Percentiles rank a stretch among this genome's conserved stretches.
Evolutionary conservation across 768 basidiomycete species (phyloP).

Genomic region (Lentinula raphanica): DNA sequence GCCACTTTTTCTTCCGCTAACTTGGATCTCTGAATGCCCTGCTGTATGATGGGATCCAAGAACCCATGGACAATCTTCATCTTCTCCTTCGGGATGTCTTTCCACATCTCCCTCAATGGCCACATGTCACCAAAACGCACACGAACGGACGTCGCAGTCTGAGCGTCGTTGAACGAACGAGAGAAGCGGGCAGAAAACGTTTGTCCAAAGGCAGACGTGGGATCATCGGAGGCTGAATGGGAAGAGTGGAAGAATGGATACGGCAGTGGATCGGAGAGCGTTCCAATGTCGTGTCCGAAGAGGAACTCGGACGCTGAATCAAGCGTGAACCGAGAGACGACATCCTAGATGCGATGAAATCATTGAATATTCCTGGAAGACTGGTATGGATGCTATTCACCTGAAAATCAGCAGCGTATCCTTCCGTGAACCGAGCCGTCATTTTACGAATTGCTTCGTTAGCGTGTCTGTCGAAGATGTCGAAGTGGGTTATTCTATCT

Average conservation of each 20-base stretch:
- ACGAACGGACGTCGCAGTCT: conserved; percentile 35
- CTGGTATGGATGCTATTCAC: conserved; percentile 22
- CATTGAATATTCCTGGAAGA: not conserved
- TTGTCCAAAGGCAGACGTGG: conserved; percentile 18
- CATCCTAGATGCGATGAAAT: conserved; percentile 30
- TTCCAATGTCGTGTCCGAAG: conserved; percentile 42
- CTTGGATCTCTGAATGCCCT: conserved; percentile 28
- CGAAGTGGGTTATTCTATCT: conserved; percentile 31
- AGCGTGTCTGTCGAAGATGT: conserved; percentile 45
- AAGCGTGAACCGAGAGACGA: conserved; percentile 51
- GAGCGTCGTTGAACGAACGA: conserved; percentile 45
- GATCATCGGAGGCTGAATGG: conserved; percentile 17
- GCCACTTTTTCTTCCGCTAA: conserved; percentile 7
- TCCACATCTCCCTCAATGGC: conserved; percentile 50
- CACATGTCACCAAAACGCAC: conserved; percentile 38
- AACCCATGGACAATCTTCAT: conserved; percentile 46
- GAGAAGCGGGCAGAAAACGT: conserved; percentile 33
- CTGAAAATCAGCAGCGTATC: conserved; percentile 54
- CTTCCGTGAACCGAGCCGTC: conserved; percentile 35
- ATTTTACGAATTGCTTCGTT: conserved; percentile 41
- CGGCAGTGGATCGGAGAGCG: conserved; percentile 41
- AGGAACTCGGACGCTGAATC: conserved; percentile 58
- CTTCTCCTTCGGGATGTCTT: conserved; percentile 38
- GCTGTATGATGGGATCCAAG: conserved; percentile 46
- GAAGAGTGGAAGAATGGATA: conserved; percentile 29